These are phyloP conservation scores for Phanerodontia chrysosporium DNA, from an alignment of 768 basidiomycete genomes.

Conservation along the genomic window DNA sequence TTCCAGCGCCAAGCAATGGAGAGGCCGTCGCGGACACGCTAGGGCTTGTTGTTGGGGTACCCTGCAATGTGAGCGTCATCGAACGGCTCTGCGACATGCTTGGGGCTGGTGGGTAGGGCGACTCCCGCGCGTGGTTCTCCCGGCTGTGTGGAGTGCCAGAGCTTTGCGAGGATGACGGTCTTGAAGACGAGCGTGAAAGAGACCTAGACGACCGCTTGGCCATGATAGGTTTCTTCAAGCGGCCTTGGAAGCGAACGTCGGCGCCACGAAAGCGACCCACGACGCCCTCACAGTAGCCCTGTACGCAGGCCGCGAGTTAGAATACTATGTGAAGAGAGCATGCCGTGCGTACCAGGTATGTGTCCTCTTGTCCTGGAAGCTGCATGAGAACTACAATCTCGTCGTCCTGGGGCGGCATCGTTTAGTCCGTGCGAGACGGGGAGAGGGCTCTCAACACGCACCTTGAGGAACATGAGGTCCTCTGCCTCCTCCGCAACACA, in stretches of 20 bases:
- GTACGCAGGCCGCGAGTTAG: not conserved
- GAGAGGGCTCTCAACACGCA: conserved; percentile 26
- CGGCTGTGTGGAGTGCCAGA: conserved; percentile 16
- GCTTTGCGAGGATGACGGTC: conserved; percentile 24
- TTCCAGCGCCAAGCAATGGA: not conserved
- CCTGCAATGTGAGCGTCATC: not conserved
- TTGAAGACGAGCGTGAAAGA: conserved; percentile 21
- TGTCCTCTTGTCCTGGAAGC: conserved; percentile 44
- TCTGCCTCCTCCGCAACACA: conserved; percentile 69
- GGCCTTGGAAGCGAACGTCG: conserved; percentile 66
- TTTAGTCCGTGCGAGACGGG: conserved; percentile 18
- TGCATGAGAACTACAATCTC: conserved; percentile 78
- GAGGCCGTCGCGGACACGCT: not conserved
- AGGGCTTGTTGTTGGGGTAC: not conserved
- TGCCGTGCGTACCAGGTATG: conserved; percentile 55
- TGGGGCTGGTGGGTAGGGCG: conserved; percentile 5
- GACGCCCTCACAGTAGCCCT: conserved; percentile 88
- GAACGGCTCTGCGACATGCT: conserved; percentile 8
- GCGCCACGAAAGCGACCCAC: conserved; percentile 67
- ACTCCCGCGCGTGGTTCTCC: conserved; percentile 7
- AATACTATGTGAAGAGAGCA: not conserved
- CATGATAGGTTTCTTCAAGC: conserved; percentile 77
- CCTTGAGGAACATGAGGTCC: conserved; percentile 88
- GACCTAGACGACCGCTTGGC: conserved; percentile 51
- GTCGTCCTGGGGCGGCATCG: conserved; percentile 50